Percentiles rank a stretch among this genome's conserved stretches.
phyloP scores from a whole-genome alignment of 352 stramenopile genomes.

The Pythium utonaiense region DNA sequence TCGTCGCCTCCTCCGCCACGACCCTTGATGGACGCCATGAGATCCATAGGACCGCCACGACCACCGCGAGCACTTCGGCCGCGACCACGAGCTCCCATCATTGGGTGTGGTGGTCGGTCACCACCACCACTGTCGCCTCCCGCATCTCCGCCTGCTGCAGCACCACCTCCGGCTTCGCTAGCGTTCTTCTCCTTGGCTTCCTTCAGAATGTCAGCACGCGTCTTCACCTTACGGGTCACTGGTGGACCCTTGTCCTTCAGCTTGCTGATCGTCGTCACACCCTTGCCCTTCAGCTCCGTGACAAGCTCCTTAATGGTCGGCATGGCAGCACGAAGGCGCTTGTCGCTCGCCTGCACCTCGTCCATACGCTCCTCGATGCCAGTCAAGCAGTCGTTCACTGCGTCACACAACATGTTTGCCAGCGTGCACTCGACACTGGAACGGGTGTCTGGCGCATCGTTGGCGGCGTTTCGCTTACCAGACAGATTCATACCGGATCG shows the following conservation, averaged over 20 bases:
- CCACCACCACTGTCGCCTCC: slow-evolving; percentile 21
- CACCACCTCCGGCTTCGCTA: slow-evolving; percentile 34
- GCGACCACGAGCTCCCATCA: slow-evolving; percentile 42
- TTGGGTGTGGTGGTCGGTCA: slow-evolving; percentile 30
- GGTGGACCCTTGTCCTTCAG: slow-evolving; percentile 69
- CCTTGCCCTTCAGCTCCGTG: slow-evolving; percentile 67
- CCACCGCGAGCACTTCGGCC: slow-evolving; percentile 36
- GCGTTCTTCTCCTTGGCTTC: slow-evolving; percentile 86
- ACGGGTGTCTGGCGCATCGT: slow-evolving; percentile 67
- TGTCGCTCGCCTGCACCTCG: slow-evolving; percentile 79
- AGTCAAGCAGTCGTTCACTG: slow-evolving; percentile 66
- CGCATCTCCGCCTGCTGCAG: slow-evolving; percentile 18
- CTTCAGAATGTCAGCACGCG: slow-evolving; percentile 72
- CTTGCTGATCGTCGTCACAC: slow-evolving; percentile 39
- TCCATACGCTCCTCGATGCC: slow-evolving; percentile 83
- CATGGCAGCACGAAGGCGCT: slow-evolving; percentile 69
- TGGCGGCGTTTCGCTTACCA: slow-evolving; percentile 70
- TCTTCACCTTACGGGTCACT: slow-evolving; percentile 59
- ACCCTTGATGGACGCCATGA: slow-evolving; percentile 31
- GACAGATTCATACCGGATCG: slow-evolving; percentile 84
- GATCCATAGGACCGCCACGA: slow-evolving; percentile 25
- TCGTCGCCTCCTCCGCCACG: slow-evolving; percentile 35
- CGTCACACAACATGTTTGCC: slow-evolving; percentile 55
- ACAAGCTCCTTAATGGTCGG: slow-evolving; percentile 54
- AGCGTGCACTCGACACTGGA: slow-evolving; percentile 74